Evolutionary conservation across 768 basidiomycete species (phyloP), one percentile per base, ranked within the genome.

Genomic region (Trametes maxima): DNA sequence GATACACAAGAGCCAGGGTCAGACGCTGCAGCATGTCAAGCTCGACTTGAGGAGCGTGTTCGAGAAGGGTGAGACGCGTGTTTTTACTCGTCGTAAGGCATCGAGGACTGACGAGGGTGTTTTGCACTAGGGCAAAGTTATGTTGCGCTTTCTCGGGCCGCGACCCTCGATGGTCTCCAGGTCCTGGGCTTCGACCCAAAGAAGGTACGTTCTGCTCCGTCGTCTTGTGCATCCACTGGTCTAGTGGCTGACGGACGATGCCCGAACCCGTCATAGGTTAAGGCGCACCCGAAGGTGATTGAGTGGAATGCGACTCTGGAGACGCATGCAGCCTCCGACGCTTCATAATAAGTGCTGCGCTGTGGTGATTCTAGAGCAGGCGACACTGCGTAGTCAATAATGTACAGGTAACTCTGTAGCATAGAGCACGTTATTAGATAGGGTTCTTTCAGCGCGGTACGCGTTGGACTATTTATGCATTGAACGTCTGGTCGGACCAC

Each of bases 1-100:
- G 2, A 90, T 92, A 58, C 89, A 91, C 74, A 92, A 92, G 72
- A 83, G 82, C 58, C 90, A 91, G 68, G 89, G 89, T 1, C 87
- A 89, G 66, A 90, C 90, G 0, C 80, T 92, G 45, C 80, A 83
- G 45, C 77, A 81, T 45, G 84, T 88, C 55, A 86, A 81, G 66
- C 79, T 89, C 35, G 86, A 88, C 69, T 80, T 90, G 17, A 79
- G 81, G 11, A 79, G 75, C 40, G 84, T 88, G n/a, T 89, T 89
- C 68, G 88, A 83, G 68, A 81, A 81, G 60, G 81, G 80, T 79
- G 49, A 40, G 70, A 36, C 17, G 22, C 24, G 25, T 14, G 14
- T 3, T 16, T 28, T 5, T 13, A 12, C 12, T 19, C n/a, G n/a
- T n/a, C n/a, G 8, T 2, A 17, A 16, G 8, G 13, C 3, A 39